Conservation (phyloP, 1,139 yeast genomes). For the Saccharomycopsis hybrid region DNA sequence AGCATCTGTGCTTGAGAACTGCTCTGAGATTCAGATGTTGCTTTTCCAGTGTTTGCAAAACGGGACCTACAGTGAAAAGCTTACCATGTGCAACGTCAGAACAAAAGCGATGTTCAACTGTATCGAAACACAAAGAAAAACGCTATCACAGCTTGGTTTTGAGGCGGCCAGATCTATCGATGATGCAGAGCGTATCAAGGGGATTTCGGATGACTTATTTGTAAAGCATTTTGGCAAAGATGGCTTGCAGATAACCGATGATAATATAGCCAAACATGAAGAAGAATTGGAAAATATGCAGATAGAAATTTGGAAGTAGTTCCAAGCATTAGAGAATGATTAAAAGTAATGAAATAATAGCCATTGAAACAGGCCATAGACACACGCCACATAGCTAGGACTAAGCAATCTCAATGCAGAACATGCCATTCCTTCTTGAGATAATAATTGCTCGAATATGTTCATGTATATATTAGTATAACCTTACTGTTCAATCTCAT, state of each 20-base stretch:
- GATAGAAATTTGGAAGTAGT: slow-evolving; percentile 11
- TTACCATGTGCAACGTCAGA: slow-evolving; percentile 23
- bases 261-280: slow-evolving; percentile 3
- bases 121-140: slow-evolving; percentile 30
- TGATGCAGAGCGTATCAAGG: slow-evolving; percentile 27
- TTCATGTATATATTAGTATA: too few relatives aligned
- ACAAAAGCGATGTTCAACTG: slow-evolving; percentile 26
- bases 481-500: too few relatives aligned
- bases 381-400: too few relatives aligned
- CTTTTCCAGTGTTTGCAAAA: slow-evolving; percentile 24
- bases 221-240: slow-evolving; percentile 23
- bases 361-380: neutral
- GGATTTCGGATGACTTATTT: slow-evolving; percentile 31
- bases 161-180: slow-evolving; percentile 25
- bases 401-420: too few relatives aligned
- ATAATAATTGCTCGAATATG: too few relatives aligned
- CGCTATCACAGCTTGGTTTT: slow-evolving; percentile 30
- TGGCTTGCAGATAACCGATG: slow-evolving; percentile 13
- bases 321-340: neutral
- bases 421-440: neutral
- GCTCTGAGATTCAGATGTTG: slow-evolving; percentile 25
- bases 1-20: slow-evolving; percentile 22
- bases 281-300: slow-evolving; percentile 19
- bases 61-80: slow-evolving; percentile 24
- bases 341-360: neutral